These are phyloP conservation scores for Mrakia hoshinonis DNA, from an alignment of 768 basidiomycete species.

Conservation along the genomic window DNA sequence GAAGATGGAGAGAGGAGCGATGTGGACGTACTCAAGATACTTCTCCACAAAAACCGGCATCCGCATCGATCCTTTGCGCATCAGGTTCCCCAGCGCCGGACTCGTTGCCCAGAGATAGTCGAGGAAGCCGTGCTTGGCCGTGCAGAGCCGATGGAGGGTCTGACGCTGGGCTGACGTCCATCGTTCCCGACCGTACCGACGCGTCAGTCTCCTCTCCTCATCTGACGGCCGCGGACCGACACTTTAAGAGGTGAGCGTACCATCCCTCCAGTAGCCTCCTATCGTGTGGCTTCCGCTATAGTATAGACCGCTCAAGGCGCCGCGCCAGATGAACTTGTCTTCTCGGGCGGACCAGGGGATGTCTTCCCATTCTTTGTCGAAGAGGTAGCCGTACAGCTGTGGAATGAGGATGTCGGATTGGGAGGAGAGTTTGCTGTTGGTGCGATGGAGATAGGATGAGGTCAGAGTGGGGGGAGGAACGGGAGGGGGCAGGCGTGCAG, in stretches of 20 bases:
- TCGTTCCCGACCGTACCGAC: background rate
- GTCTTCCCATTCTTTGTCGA: background rate
- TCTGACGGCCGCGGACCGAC: background rate
- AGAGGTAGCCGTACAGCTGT: background rate
- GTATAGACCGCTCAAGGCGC: background rate
- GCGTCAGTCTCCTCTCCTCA: background rate
- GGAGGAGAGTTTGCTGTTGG: background rate
- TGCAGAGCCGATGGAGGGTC: background rate
- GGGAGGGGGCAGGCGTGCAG: too few species aligned
- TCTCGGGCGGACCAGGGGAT: background rate
- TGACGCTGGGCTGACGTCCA: background rate
- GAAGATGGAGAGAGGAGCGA: background rate
- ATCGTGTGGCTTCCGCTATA: background rate
- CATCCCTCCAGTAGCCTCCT: background rate
- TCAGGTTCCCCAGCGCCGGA: too few species aligned
- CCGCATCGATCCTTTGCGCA: background rate
- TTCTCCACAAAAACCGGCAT: background rate
- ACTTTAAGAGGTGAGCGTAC: background rate
- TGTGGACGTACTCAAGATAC: background rate
- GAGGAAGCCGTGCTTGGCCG: background rate
- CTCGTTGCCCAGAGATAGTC: background rate
- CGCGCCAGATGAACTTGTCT: constrained; percentile 3
- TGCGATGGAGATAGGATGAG: background rate
- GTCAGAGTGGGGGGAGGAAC: background rate
- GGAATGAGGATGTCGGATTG: background rate